Percentiles rank a stretch among this genome's conserved stretches.
phyloP scores from a whole-genome alignment of 306 rosid genomes.

The Ormosia semicastrata region DNA sequence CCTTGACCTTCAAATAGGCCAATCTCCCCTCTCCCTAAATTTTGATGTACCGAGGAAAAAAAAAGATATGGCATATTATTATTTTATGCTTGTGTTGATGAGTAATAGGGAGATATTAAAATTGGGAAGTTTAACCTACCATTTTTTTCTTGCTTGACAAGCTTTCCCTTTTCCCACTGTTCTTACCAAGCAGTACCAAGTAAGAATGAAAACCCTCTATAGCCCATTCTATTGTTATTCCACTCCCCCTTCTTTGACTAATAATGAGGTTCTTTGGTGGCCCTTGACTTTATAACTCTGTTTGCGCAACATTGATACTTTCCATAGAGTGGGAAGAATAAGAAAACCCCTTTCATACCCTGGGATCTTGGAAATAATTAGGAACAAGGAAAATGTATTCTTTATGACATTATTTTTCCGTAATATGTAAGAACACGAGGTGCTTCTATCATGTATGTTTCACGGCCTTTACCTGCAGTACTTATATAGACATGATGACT shows the following conservation, averaged over 20 bases:
- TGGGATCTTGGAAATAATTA: background rate
- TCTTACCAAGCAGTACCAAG: background rate
- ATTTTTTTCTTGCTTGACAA: background rate
- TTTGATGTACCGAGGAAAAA: background rate
- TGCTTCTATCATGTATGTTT: conserved; percentile 14
- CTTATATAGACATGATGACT: conserved; percentile 6
- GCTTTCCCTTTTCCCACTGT: background rate
- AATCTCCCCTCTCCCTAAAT: background rate
- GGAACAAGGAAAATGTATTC: background rate
- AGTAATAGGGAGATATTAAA: background rate
- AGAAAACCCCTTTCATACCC: background rate
- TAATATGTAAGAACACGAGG: background rate
- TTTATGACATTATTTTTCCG: background rate
- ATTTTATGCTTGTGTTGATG: background rate
- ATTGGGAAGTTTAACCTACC: background rate
- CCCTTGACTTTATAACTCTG: background rate
- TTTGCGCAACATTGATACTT: background rate
- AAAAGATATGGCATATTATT: background rate
- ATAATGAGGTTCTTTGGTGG: background rate
- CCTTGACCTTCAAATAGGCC: background rate
- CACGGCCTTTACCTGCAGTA: background rate
- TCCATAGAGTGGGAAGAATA: background rate
- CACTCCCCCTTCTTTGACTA: background rate
- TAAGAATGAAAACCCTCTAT: background rate
- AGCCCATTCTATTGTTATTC: background rate